Base-by-base conservation (phyloP, 345 rosid genomes). In the Conringia planisiliqua region DNA sequence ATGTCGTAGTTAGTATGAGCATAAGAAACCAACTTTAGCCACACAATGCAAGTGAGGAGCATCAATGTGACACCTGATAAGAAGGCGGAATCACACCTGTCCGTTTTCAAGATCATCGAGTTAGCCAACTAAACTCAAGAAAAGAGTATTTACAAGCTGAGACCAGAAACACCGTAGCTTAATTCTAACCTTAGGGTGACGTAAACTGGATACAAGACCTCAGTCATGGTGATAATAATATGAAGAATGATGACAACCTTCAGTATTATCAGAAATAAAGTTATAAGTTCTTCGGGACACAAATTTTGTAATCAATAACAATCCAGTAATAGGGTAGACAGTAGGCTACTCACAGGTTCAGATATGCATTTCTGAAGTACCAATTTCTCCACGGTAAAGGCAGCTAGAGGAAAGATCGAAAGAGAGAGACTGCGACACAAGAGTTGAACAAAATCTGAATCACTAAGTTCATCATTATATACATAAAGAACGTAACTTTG, bases 41-140 rank as follows among this genome's bases (percentile, higher is more conserved):
- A 95, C 75, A 92, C 99, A 55, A 95, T 88, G 83, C 98, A 90
- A 73, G 99, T 82, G 80, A 95, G 84, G 47, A 90, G 89, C 99
- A 95, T 95, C 85, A 95, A 79, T 0, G 97, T 84, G 60, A 85
- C 87, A 58, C 98, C 99, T 27, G 92, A 92, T 59, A 88, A 74
- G 76, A 95, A 84, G 48, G 94, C 97, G 13, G 98, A 95, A 79
- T 89, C 96, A 77, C 94, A 90, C 79, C 98, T 95, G 87, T 81
- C 83, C 77, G 69, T 59, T 66, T 65, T 68, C 71, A 68, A 80
- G 63, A 74, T 66, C 64, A 63, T 30, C 35, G 38, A 33, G 33
- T 76, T 22, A 71, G 72, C 11, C 32, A 64, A 39, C 39, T 57
- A 40, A 43, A 68, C 12, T 44, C 10, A 4, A 11, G 62, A 42